Evolutionary conservation across 1,139 yeast genomes (phyloP), one percentile per base, ranked within the genome.

Genomic region (Kodamaea anthophila): DNA sequence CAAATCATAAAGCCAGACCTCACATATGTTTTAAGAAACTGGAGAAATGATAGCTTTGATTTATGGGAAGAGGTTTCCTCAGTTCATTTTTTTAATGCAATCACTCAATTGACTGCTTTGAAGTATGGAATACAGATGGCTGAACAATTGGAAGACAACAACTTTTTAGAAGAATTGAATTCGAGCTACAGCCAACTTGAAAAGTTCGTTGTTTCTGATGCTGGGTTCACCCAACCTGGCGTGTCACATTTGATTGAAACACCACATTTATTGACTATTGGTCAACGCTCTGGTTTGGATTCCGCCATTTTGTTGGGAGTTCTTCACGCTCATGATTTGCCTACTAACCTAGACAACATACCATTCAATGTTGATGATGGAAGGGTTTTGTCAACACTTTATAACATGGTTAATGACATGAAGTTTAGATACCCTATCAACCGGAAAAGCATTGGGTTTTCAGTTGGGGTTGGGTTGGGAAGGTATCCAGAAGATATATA

Each of bases 401-500:
- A 66, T 30, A 68, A 69, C 4, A 52, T 85, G 50, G 67, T 79
- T 3, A 58, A 66, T 24, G 82, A 79, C 39, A 85, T 86, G 94
- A 70, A 71, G 37, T 50, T 60, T 22, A 59, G 91, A 33, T 87
- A 82, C 50, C 93, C 94, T 2, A 70, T 88, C 23, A 88, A 88
- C 53, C 71, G 65, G 33, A 53, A 55, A 8, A 55, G 67, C 29
- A 50, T 66, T 13, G 61, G 65, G 3, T 26, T 24, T 16, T 9
- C 29, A 15, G 13, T 19, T 7, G 94, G 93, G 0, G 76, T 80
- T 24, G 95, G 84, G 0, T 57, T 88, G 29, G 98, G 98, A 2
- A 65, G 98, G 46, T 91, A 91, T 48, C 96, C 96, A 0, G 97
- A 88, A 48, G 98, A 91, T 55, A 56, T 82, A 9, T 91, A 91